phyloP scores from a whole-genome alignment of 768 basidiomycete genomes.

The Rhizopogon vulgaris region DNA sequence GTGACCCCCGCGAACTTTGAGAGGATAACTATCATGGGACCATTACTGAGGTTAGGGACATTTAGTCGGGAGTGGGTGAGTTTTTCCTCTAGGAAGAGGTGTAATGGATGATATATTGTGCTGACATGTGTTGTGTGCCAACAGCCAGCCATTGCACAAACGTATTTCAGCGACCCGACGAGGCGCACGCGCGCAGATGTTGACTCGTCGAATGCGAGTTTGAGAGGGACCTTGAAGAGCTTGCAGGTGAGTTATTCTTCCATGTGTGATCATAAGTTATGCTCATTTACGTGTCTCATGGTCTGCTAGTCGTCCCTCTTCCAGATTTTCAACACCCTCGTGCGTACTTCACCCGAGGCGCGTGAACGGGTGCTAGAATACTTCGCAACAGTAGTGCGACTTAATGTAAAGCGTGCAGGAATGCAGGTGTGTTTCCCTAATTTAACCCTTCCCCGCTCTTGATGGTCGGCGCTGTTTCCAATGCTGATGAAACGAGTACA shows the following conservation, averaged over 20 bases:
- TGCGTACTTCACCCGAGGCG: conserved; percentile 72
- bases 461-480: too few species aligned
- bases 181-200: conserved; percentile 68
- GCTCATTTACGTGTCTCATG: not conserved
- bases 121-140: not conserved
- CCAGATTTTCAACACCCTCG: conserved; percentile 82
- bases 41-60: conserved; percentile 75
- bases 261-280: not conserved
- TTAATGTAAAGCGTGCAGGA: conserved; percentile 86
- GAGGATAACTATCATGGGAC: conserved; percentile 68
- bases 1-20: conserved; percentile 63
- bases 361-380: conserved; percentile 81
- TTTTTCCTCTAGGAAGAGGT: conserved; percentile 3
- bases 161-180: conserved; percentile 85
- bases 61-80: conserved; percentile 88
- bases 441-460: not conserved
- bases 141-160: conserved; percentile 68
- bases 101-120: not conserved
- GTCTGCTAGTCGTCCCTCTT: conserved; percentile 56
- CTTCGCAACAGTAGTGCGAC: conserved; percentile 64
- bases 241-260: conserved; percentile 53
- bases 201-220: conserved; percentile 76
- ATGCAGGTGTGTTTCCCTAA: conserved; percentile 55
- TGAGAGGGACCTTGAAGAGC: conserved; percentile 80
- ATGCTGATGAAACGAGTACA: conserved; percentile 19